Conservation (phyloP, 179 eudicot species). For the Amaranthus tricolor region DNA sequence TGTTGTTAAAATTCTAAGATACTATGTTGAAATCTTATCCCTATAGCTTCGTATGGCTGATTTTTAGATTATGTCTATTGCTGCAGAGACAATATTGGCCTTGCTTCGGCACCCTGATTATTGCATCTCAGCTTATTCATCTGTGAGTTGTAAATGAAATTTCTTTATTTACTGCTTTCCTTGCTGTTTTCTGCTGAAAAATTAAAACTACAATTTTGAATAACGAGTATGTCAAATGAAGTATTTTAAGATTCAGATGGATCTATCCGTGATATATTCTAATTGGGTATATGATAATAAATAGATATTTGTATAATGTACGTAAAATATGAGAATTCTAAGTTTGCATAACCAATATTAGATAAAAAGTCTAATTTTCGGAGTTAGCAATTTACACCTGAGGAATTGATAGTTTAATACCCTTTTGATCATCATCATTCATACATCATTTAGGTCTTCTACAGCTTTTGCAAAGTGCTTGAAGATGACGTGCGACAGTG, state of each 20-base stretch:
- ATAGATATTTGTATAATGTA: neutral
- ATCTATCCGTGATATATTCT: neutral
- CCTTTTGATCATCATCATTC: neutral
- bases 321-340: neutral
- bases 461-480: no score
- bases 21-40: neutral
- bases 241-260: neutral
- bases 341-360: neutral
- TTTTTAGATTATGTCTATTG: conserved; percentile 15
- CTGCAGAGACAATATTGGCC: conserved; percentile 83
- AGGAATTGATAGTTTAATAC: neutral
- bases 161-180: neutral
- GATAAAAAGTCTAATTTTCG: neutral
- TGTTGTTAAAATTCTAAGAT: neutral
- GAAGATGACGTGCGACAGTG: no score
- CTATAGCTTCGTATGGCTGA: neutral
- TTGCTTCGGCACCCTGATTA: conserved; percentile 95
- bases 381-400: neutral
- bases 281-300: no score
- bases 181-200: neutral
- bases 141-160: conserved; percentile 51
- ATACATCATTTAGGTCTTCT: no score
- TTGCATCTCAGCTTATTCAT: conserved; percentile 92
- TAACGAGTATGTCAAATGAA: neutral
- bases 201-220: neutral